Conservation (phyloP, 1,284 basidiomycete species). For the Naganishia liquefaciens region DNA sequence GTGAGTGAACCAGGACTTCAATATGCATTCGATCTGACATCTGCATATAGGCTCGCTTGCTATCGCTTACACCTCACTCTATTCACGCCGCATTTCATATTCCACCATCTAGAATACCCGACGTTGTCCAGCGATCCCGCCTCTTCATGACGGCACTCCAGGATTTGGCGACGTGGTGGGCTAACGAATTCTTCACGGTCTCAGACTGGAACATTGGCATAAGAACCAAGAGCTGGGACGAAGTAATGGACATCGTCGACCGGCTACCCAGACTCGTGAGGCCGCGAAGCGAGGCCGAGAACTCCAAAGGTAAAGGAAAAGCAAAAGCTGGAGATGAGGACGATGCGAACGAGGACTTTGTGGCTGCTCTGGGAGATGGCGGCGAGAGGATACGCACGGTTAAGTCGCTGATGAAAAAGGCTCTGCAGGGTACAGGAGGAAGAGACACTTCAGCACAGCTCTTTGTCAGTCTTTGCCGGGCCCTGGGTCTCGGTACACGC, state of each 20-base stretch:
- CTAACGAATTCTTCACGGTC: conserved; percentile 65
- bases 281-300: conserved; percentile 22
- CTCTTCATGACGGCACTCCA: conserved; percentile 78
- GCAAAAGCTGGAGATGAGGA: conserved; percentile 41
- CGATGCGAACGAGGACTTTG: conserved; percentile 31
- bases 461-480: conserved; percentile 86
- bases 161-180: conserved; percentile 81
- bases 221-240: conserved; percentile 71
- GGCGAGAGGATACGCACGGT: conserved; percentile 70
- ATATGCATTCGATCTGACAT: not conserved
- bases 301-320: conserved; percentile 49
- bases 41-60: conserved; percentile 60
- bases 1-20: conserved; percentile 54
- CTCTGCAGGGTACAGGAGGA: conserved; percentile 74
- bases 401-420: conserved; percentile 87
- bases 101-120: conserved; percentile 77
- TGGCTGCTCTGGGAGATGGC: conserved; percentile 47
- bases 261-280: conserved; percentile 40
- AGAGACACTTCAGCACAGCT: conserved; percentile 87
- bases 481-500: conserved; percentile 80
- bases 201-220: conserved; percentile 56
- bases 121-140: conserved; percentile 73
- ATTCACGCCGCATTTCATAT: conserved; percentile 80
- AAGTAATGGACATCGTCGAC: conserved; percentile 53
- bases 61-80: conserved; percentile 76